These are phyloP conservation scores for Aspergillus panamensis DNA, from an alignment of 495 filamentous ascomycete genomes.

Conservation along the genomic window DNA sequence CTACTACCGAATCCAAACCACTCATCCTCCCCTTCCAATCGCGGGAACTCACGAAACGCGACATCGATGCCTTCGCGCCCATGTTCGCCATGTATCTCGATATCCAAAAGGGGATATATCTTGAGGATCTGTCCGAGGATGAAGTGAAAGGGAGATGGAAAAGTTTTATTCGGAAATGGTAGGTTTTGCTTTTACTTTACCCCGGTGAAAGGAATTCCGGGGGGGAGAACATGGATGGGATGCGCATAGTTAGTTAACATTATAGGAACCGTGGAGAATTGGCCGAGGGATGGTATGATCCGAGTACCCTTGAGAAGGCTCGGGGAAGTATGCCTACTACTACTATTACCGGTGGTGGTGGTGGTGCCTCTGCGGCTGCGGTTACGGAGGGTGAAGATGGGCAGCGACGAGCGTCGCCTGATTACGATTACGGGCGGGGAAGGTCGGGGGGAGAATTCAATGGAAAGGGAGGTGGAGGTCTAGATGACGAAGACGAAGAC, in stretches of 20 bases:
- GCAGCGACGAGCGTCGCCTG: slow-evolving; percentile 27
- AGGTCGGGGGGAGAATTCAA: too few species aligned
- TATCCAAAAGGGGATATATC: slow-evolving; percentile 71
- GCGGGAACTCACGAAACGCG: slow-evolving; percentile 59
- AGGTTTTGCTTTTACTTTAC: slow-evolving; percentile 26
- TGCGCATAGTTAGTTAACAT: too few species aligned
- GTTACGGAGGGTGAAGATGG: not conserved
- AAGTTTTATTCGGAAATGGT: slow-evolving; percentile 89
- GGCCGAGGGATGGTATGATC: slow-evolving; percentile 91
- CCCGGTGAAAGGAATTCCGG: not conserved
- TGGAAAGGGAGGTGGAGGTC: too few species aligned
- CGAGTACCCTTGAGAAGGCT: slow-evolving; percentile 56
- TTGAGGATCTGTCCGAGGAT: slow-evolving; percentile 61
- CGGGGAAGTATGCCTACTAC: slow-evolving; percentile 18
- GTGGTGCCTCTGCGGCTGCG: slow-evolving; percentile 7
- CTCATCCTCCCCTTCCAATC: slow-evolving; percentile 63
- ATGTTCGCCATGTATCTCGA: slow-evolving; percentile 87
- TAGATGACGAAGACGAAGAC: slow-evolving; percentile 50
- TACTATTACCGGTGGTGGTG: slow-evolving; percentile 3
- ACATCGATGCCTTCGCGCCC: slow-evolving; percentile 58
- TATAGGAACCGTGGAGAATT: slow-evolving; percentile 85
- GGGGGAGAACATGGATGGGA: not conserved
- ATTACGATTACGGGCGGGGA: slow-evolving; percentile 19
- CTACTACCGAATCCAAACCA: slow-evolving; percentile 16
- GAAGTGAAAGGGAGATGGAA: slow-evolving; percentile 88